These are phyloP conservation scores for Aurantiochytrium sp. DNA, from an alignment of 108 stramenopile genomes.

Conservation along the genomic window DNA sequence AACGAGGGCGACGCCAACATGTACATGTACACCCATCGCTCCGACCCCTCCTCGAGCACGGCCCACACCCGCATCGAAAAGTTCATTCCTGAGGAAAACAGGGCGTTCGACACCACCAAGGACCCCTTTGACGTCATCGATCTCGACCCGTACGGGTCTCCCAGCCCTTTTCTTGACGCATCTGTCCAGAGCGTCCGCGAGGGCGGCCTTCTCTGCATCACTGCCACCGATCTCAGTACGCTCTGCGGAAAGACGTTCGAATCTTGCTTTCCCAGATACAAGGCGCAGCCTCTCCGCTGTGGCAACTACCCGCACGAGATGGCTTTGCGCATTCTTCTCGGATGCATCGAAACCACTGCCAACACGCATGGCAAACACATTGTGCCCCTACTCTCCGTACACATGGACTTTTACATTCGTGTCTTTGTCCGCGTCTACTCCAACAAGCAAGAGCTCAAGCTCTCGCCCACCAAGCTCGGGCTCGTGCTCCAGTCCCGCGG, in stretches of 20 bases:
- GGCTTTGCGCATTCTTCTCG: constrained; percentile 84
- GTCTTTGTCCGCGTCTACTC: constrained; percentile 91
- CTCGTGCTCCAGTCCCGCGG: constrained; percentile 83
- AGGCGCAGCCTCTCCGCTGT: constrained; percentile 72
- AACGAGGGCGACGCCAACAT: constrained; percentile 62
- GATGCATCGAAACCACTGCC: constrained; percentile 71
- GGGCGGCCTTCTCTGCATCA: constrained; percentile 88
- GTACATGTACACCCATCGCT: constrained; percentile 42
- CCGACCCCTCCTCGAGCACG: not conserved
- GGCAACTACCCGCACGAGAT: constrained; percentile 87
- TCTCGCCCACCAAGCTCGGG: constrained; percentile 34
- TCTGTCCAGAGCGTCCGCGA: constrained; percentile 80
- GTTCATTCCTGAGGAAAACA: not conserved
- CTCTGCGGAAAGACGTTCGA: constrained; percentile 87
- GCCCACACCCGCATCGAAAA: not conserved
- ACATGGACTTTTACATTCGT: constrained; percentile 93
- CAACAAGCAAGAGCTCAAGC: constrained; percentile 73
- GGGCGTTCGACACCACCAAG: not conserved
- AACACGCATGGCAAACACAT: constrained; percentile 81
- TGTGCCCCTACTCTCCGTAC: constrained; percentile 81
- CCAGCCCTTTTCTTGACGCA: constrained; percentile 89
- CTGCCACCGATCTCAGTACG: constrained; percentile 96
- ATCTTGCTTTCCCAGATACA: constrained; percentile 86
- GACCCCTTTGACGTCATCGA: constrained; percentile 82
- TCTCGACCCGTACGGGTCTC: constrained; percentile 96